phyloP scores from a whole-genome alignment of 192 early-diverging fungal species.

The Coemansia brasiliensis region DNA sequence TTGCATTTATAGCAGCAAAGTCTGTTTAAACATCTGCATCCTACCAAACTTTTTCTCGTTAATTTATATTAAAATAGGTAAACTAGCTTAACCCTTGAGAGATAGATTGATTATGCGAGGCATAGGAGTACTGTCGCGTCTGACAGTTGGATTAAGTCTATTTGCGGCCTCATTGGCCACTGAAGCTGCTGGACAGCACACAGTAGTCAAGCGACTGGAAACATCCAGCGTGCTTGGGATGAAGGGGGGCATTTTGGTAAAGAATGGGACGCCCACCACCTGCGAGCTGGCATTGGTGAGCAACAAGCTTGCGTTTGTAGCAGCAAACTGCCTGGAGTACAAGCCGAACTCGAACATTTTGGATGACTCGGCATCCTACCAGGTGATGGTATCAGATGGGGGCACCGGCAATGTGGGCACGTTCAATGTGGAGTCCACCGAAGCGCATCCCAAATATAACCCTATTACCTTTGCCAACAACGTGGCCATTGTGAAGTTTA shows the following conservation, averaged over 20 bases:
- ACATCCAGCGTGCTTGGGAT: slow-evolving; percentile 12
- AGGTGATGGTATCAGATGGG: slow-evolving; percentile 28
- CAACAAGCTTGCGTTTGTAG: slow-evolving; percentile 38
- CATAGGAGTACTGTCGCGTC: slow-evolving; percentile 1
- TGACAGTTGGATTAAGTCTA: slow-evolving; percentile 7
- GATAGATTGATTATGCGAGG: slow-evolving; percentile 1
- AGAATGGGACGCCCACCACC: slow-evolving; percentile 28
- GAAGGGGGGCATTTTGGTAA: slow-evolving; percentile 32
- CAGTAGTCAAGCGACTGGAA: slow-evolving; percentile 26
- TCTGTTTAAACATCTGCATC: not conserved
- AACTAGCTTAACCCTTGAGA: not conserved
- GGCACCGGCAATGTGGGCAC: slow-evolving; percentile 20
- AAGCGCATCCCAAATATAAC: slow-evolving; percentile 31
- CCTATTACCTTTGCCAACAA: slow-evolving; percentile 42
- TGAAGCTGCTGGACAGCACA: slow-evolving; percentile 44
- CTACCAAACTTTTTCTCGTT: not conserved
- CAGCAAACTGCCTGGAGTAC: slow-evolving; percentile 35
- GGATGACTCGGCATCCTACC: slow-evolving; percentile 16
- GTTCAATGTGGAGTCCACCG: slow-evolving; percentile 13
- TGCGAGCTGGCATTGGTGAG: slow-evolving; percentile 47
- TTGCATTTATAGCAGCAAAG: not conserved
- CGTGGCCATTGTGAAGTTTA: slow-evolving; percentile 28
- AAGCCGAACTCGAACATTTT: slow-evolving; percentile 14
- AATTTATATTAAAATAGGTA: not conserved
- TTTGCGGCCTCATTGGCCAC: slow-evolving; percentile 1